Evolutionary conservation across 2,329 filamentous ascomycete species (phyloP), one percentile per base, ranked within the genome.

Genomic region (Lachnellula subtilissima): DNA sequence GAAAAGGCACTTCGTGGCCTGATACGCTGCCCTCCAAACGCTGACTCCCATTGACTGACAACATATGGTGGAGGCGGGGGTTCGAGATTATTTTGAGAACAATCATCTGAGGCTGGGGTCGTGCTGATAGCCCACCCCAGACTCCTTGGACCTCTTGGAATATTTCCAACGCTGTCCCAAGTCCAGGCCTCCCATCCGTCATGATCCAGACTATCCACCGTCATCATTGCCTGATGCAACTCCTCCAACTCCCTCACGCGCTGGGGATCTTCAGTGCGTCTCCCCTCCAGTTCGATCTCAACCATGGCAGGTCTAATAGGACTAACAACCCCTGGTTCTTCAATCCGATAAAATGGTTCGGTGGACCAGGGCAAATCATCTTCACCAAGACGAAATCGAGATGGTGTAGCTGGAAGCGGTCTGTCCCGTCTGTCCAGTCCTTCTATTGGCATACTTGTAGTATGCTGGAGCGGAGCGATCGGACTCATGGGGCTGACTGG

Each of bases 181-280:
- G 56, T 63, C 62, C 60, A 65, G 11, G 62, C 37, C 42, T 68
- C 63, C 65, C 64, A 67, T 42, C 55, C 60, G 53, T 69, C 64
- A 32, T 65, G 19, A 22, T 55, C 49, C 22, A 68, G 48, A 53
- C 62, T 68, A 57, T 67, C 67, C 25, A 70, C 66, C 7, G 67
- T 69, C 67, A 70, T 68, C 67, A 70, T 68, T 7, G 67, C 67
- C 43, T 64, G 64, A 35, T 68, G 66, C 39, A 70, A 51, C 14
- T 62, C 55, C 47, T 63, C 66, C 43, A 70, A 36, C 11, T 70
- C 65, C 45, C 61, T 56, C 17, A 65, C 62, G 14, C 65, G 54
- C 37, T 64, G 61, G 19, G 67, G 65, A 53, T 70, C 67, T 48
- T 69, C 67, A 2, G 52, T 52, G 11, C 63, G 62, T 49, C 52